phyloP scores from a whole-genome alignment of 192 early-diverging fungal species.

The Spizellomyces sp. region DNA sequence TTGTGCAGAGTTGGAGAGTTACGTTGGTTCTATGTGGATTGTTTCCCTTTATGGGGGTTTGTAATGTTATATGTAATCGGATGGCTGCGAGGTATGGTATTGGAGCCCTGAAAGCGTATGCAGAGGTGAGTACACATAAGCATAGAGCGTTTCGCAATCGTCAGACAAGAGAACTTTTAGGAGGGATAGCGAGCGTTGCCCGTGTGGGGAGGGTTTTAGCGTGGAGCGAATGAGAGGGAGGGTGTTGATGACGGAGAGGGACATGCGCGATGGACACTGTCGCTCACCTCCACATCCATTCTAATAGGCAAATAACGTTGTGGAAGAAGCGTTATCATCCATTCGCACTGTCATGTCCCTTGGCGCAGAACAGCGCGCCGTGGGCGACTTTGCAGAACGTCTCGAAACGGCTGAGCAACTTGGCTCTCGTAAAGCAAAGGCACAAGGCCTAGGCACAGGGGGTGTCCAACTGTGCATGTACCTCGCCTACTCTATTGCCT shows the following conservation, averaged over 20 bases:
- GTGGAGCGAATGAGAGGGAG: no score
- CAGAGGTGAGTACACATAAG: not conserved
- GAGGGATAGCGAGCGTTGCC: no score
- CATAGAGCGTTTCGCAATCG: not conserved
- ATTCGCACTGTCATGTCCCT: slow-evolving; percentile 86
- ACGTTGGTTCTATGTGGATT: slow-evolving; percentile 77
- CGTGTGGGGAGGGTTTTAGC: no score
- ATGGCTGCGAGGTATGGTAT: slow-evolving; percentile 14
- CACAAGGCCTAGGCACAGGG: slow-evolving; percentile 18
- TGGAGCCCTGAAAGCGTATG: slow-evolving; percentile 19
- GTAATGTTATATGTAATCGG: slow-evolving; percentile 12
- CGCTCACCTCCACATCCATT: no score
- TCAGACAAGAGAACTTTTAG: not conserved
- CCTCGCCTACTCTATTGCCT: slow-evolving; percentile 23
- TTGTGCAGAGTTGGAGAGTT: slow-evolving; percentile 73
- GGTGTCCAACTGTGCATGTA: slow-evolving; percentile 25
- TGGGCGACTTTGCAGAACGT: slow-evolving; percentile 4
- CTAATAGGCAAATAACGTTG: slow-evolving; percentile 48
- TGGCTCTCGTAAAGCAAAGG: slow-evolving; percentile 40
- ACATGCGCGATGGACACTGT: no score
- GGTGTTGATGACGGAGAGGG: no score
- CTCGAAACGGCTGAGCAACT: slow-evolving; percentile 51
- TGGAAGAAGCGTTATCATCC: slow-evolving; percentile 80
- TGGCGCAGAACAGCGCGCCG: slow-evolving; percentile 66
- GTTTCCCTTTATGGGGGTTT: slow-evolving; percentile 69